These are phyloP conservation scores for Begonia fuchsioides DNA, from an alignment of 306 rosid genomes.

Conservation along the genomic window DNA sequence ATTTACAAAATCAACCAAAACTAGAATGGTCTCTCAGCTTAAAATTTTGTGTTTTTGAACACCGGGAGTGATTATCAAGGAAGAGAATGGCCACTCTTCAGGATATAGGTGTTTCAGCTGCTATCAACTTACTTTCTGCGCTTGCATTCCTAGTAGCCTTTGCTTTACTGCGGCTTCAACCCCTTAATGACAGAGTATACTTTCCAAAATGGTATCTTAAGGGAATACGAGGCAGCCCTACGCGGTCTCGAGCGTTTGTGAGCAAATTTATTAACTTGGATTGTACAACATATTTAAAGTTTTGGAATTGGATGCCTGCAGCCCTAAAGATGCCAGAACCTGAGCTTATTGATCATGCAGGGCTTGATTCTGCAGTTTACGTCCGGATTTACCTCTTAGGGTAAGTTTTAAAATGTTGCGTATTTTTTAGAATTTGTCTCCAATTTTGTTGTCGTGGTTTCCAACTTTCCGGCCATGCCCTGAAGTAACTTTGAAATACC, in stretches of 20 bases:
- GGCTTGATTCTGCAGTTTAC: slow-evolving; percentile 75
- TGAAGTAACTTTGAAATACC: neutral
- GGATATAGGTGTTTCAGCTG: slow-evolving; percentile 54
- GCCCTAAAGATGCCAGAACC: slow-evolving; percentile 85
- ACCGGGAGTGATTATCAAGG: slow-evolving; percentile 9
- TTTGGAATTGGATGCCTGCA: slow-evolving; percentile 90
- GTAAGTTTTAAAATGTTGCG: slow-evolving; percentile 24
- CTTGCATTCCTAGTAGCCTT: slow-evolving; percentile 53
- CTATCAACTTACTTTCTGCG: slow-evolving; percentile 51
- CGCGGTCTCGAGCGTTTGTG: slow-evolving; percentile 17
- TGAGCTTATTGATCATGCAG: slow-evolving; percentile 82
- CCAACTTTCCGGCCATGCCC: neutral
- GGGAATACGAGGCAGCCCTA: slow-evolving; percentile 75
- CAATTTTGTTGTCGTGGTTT: neutral
- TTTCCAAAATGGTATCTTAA: slow-evolving; percentile 93
- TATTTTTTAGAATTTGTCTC: neutral
- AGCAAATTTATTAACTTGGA: slow-evolving; percentile 62
- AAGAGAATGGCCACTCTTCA: slow-evolving; percentile 47
- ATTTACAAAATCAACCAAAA: neutral
- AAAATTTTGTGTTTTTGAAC: neutral
- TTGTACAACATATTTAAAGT: slow-evolving; percentile 33
- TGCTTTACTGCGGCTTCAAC: slow-evolving; percentile 67
- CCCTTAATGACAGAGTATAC: slow-evolving; percentile 72
- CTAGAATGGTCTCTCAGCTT: neutral
- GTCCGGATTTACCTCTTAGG: slow-evolving; percentile 76